Evolutionary conservation across 345 rosid species (phyloP).

Genomic region (Carallia brachiata): DNA sequence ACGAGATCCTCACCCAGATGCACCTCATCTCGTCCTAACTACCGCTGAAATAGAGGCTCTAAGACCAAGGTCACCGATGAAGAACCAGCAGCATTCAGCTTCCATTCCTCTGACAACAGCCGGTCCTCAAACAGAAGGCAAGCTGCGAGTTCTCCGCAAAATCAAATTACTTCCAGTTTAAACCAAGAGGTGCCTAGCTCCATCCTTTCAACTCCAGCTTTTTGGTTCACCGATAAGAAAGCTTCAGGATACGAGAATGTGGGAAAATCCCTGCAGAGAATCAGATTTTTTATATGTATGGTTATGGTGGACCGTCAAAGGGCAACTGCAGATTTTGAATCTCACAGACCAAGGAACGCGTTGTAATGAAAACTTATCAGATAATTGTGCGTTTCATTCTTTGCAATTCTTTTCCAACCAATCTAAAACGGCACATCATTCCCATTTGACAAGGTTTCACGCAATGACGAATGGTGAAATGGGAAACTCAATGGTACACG

Average conservation of each 20-base stretch:
- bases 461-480: no score
- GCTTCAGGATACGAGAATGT: conserved; percentile 58
- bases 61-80: conserved; percentile 93
- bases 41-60: conserved; percentile 83
- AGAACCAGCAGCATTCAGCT: conserved; percentile 78
- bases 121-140: conserved; percentile 62
- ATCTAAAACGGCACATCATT: no score
- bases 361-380: conserved; percentile 25
- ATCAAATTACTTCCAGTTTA: conserved; percentile 42
- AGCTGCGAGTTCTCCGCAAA: conserved; percentile 70
- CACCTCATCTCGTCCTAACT: conserved; percentile 80
- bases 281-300: conserved; percentile 50
- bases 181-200: conserved; percentile 68
- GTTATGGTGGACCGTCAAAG: conserved; percentile 42
- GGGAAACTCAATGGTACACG: no score
- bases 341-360: conserved; percentile 48
- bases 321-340: conserved; percentile 48
- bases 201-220: conserved; percentile 56
- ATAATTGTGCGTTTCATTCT: neutral
- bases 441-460: no score
- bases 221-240: conserved; percentile 63
- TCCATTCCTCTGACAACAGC: conserved; percentile 62
- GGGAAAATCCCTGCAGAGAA: conserved; percentile 41
- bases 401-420: no score
- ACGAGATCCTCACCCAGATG: conserved; percentile 89